phyloP scores from a whole-genome alignment of 1,284 basidiomycete species.

The Fistulinella staudtii region DNA sequence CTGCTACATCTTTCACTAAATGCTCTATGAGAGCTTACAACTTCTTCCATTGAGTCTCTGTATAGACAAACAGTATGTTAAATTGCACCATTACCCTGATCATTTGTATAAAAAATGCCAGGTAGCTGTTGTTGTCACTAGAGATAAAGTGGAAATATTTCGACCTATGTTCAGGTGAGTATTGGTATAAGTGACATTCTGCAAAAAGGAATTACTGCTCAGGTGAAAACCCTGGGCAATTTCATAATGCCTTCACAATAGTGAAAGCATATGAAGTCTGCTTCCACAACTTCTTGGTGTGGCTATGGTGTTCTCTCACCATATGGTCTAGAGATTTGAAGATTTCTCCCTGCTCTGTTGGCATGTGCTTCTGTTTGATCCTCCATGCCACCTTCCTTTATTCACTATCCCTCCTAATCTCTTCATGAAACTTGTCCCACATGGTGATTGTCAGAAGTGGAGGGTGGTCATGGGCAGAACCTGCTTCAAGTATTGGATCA shows the following conservation, averaged over 20 bases:
- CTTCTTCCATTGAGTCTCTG: not conserved
- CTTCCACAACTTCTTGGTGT: not conserved
- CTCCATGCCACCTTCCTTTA: not conserved
- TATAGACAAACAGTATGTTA: not conserved
- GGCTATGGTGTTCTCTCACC: conserved; percentile 3
- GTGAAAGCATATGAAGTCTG: conserved; percentile 1
- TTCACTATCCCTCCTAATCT: conserved; percentile 1
- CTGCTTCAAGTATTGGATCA: not conserved
- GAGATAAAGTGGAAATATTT: conserved; percentile 7
- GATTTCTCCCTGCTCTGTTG: not conserved
- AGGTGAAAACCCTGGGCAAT: conserved; percentile 1
- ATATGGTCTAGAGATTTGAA: not conserved
- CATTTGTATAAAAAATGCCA: conserved; percentile 6
- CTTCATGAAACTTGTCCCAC: conserved; percentile 8
- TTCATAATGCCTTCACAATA: conserved; percentile 1
- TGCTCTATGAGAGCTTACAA: not conserved
- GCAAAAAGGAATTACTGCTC: conserved; percentile 1
- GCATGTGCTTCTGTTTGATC: conserved; percentile 1
- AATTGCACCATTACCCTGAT: conserved; percentile 7
- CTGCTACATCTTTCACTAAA: not conserved
- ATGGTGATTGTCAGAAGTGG: conserved; percentile 6
- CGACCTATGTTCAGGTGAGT: not conserved
- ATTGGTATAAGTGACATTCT: not conserved
- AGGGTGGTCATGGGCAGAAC: not conserved
- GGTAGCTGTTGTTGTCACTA: conserved; percentile 1